Percentiles rank a stretch among this genome's conserved stretches.
These are phyloP conservation scores for Botrytis fragariae DNA, from an alignment of 2,329 filamentous ascomycete species.

Conservation along the genomic window DNA sequence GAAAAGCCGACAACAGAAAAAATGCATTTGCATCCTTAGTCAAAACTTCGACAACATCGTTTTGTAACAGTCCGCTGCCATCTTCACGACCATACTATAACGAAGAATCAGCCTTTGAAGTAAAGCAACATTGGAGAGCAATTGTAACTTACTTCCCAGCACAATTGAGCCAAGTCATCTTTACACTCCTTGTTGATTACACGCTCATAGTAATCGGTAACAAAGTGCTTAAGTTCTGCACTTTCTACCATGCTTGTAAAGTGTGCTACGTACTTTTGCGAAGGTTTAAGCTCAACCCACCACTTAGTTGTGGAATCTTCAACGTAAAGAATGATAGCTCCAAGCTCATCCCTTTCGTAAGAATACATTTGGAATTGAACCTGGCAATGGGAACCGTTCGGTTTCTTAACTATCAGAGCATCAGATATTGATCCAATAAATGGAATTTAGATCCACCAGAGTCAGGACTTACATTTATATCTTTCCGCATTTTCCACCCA, in stretches of 20 bases:
- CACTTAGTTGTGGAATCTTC: constrained; percentile 9
- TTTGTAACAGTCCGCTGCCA: constrained; percentile 9
- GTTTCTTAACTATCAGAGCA: constrained; percentile 7
- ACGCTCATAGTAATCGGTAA: constrained; percentile 19
- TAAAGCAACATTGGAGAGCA: background rate
- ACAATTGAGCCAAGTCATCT: constrained; percentile 9
- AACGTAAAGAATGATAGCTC: constrained; percentile 16
- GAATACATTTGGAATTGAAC: constrained; percentile 13
- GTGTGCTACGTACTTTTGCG: constrained; percentile 13
- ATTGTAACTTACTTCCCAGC: constrained; percentile 15
- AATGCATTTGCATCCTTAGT: constrained; percentile 17
- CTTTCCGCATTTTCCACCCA: constrained; percentile 17
- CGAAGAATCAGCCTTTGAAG: background rate
- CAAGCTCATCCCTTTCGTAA: constrained; percentile 17
- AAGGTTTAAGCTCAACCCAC: constrained; percentile 15
- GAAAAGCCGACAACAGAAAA: constrained; percentile 12
- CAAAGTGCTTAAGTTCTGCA: constrained; percentile 18
- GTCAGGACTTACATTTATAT: constrained; percentile 12
- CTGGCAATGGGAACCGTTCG: constrained; percentile 13
- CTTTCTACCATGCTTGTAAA: constrained; percentile 15
- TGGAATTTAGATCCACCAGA: background rate
- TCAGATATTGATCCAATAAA: background rate
- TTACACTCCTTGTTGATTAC: background rate
- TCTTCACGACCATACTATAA: constrained; percentile 13
- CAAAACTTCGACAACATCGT: constrained; percentile 11